These are phyloP conservation scores for Exserohilum rostratum DNA, from an alignment of 2,329 filamentous ascomycete species.

Conservation along the genomic window DNA sequence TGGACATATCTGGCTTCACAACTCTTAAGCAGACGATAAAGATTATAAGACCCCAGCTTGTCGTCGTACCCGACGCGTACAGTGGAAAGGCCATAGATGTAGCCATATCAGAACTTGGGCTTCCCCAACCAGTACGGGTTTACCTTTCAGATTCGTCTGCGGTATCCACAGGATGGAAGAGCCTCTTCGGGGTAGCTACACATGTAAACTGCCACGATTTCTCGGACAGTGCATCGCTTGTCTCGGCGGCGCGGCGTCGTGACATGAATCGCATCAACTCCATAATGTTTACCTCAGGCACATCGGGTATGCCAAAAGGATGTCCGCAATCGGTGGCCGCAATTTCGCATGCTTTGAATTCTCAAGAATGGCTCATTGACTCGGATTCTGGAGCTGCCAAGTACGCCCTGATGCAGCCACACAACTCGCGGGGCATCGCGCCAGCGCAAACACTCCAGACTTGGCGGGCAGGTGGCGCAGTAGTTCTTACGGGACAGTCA, in stretches of 20 bases:
- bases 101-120: not conserved
- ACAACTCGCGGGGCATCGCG: constrained; percentile 3
- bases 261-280: constrained; percentile 1
- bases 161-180: not conserved
- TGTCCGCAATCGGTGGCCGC: not conserved
- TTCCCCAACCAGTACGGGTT: not conserved
- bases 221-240: not conserved
- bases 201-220: not conserved
- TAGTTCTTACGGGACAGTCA: not conserved
- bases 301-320: constrained; percentile 4
- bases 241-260: not conserved
- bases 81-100: not conserved
- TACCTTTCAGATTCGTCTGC: not conserved
- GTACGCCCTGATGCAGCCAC: not conserved
- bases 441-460: constrained; percentile 2
- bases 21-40: not conserved
- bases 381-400: not conserved
- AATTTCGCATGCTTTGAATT: not conserved
- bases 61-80: not conserved
- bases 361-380: not conserved
- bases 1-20: not conserved
- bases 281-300: constrained; percentile 4
- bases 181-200: not conserved
- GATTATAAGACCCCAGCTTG: not conserved
- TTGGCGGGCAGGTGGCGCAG: constrained; percentile 1